Percentiles rank a stretch among this genome's conserved stretches.
Evolutionary conservation across 2,329 filamentous ascomycete genomes (phyloP).

Genomic region (Helotiales sp.): DNA sequence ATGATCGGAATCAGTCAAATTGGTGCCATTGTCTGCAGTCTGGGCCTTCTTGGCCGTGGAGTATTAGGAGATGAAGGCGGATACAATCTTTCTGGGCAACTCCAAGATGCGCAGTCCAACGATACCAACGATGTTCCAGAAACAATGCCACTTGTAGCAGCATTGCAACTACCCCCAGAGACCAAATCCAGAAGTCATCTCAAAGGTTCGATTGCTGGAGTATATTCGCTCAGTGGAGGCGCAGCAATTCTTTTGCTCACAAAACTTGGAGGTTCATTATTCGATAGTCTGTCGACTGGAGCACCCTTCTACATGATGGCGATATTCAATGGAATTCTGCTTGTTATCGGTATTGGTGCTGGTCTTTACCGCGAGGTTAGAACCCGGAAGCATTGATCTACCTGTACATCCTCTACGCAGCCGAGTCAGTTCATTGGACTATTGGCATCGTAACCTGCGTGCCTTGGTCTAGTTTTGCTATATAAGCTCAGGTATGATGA

Average conservation of each 20-base stretch:
- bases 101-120: slow-evolving; percentile 17
- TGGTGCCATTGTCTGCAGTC: slow-evolving; percentile 90
- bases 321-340: slow-evolving; percentile 74
- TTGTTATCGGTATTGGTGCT: slow-evolving; percentile 46
- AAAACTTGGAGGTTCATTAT: slow-evolving; percentile 84
- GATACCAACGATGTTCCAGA: slow-evolving; percentile 16
- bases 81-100: slow-evolving; percentile 34
- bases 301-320: slow-evolving; percentile 97
- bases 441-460: too few relatives aligned
- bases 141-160: slow-evolving; percentile 33
- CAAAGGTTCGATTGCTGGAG: slow-evolving; percentile 91
- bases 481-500: too few relatives aligned
- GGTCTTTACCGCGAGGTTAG: slow-evolving; percentile 31
- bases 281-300: slow-evolving; percentile 71
- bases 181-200: slow-evolving; percentile 44
- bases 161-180: slow-evolving; percentile 19
- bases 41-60: slow-evolving; percentile 83
- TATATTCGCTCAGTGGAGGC: slow-evolving; percentile 90
- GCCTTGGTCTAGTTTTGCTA: too few relatives aligned
- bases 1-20: slow-evolving; percentile 92
- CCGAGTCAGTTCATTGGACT: too few relatives aligned
- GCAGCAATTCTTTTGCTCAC: slow-evolving; percentile 88
- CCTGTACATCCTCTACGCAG: too few relatives aligned
- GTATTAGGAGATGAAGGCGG: slow-evolving; percentile 56
- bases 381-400: slow-evolving; percentile 7